These are phyloP conservation scores for Diaporthe batatas DNA, from an alignment of 2,329 filamentous ascomycete species.

Conservation along the genomic window DNA sequence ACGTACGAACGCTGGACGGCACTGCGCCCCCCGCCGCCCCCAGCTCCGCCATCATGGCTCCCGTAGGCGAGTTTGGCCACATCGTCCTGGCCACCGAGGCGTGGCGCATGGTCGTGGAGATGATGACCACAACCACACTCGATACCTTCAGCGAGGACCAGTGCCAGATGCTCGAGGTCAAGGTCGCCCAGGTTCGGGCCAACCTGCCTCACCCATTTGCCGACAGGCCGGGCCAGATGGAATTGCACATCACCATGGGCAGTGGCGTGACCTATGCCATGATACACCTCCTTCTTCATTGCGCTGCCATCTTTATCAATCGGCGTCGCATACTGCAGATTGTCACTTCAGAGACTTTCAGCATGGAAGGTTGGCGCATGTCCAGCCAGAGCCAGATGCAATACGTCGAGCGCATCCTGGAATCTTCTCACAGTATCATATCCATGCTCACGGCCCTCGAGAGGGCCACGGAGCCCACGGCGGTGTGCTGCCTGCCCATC, in stretches of 20 bases:
- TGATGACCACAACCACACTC: conserved; percentile 68
- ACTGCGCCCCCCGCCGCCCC: conserved; percentile 54
- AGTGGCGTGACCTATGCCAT: conserved; percentile 74
- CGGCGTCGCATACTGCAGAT: conserved; percentile 70
- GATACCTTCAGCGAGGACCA: conserved; percentile 67
- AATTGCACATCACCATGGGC: conserved; percentile 74
- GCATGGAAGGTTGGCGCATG: conserved; percentile 66
- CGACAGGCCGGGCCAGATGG: conserved; percentile 72
- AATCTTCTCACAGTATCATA: conserved; percentile 70
- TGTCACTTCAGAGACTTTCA: conserved; percentile 66
- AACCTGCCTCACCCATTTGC: conserved; percentile 71
- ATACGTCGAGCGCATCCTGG: conserved; percentile 69
- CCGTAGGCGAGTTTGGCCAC: conserved; percentile 73
- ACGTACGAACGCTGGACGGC: conserved; percentile 67
- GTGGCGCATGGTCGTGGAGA: conserved; percentile 73
- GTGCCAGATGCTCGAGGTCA: conserved; percentile 63
- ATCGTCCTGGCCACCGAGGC: conserved; percentile 72
- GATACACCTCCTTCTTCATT: conserved; percentile 73
- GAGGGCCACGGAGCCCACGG: conserved; percentile 68
- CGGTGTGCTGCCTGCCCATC: conserved; percentile 71
- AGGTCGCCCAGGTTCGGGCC: conserved; percentile 68
- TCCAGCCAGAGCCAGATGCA: conserved; percentile 63
- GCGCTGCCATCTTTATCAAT: conserved; percentile 72
- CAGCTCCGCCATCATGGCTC: conserved; percentile 57
- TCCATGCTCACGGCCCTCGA: conserved; percentile 69